These are phyloP conservation scores for Xylaria curta DNA, from an alignment of 495 filamentous ascomycete species.

Conservation along the genomic window DNA sequence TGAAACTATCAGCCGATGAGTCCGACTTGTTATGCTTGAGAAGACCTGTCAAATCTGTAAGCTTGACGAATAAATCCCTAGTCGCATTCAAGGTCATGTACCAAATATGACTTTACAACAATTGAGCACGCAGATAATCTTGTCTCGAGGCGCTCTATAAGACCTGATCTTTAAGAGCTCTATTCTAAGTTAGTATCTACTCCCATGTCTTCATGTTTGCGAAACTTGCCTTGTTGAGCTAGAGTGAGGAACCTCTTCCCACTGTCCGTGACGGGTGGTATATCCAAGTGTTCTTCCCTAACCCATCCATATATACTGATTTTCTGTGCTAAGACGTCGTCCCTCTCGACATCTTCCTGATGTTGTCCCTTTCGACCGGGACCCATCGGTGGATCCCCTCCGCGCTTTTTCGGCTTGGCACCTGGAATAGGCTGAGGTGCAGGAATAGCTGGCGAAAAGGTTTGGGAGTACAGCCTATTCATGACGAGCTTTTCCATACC, in stretches of 20 bases:
- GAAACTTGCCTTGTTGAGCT: slow-evolving; percentile 78
- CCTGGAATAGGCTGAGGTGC: slow-evolving; percentile 75
- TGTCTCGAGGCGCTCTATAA: slow-evolving; percentile 94
- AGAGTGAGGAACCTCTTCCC: slow-evolving; percentile 86
- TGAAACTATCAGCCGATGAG: slow-evolving; percentile 93
- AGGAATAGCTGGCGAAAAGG: slow-evolving; percentile 93
- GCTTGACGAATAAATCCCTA: slow-evolving; percentile 1
- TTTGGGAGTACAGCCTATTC: slow-evolving; percentile 96
- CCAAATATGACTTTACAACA: slow-evolving; percentile 99
- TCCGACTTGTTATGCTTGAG: slow-evolving; percentile 91
- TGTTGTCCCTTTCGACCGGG: slow-evolving; percentile 91
- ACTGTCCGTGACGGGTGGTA: slow-evolving; percentile 80
- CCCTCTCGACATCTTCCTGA: slow-evolving; percentile 96
- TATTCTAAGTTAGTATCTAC: slow-evolving; percentile 47
- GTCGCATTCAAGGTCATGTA: slow-evolving; percentile 43
- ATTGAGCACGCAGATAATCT: slow-evolving; percentile 97
- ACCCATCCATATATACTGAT: slow-evolving; percentile 97
- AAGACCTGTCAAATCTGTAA: slow-evolving; percentile 62
- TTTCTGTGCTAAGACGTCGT: slow-evolving; percentile 94
- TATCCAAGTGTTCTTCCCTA: slow-evolving; percentile 91
- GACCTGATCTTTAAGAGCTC: slow-evolving; percentile 95
- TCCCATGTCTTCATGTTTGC: neutral
- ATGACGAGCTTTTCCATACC: slow-evolving; percentile 99
- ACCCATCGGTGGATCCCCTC: slow-evolving; percentile 71
- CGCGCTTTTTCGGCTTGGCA: slow-evolving; percentile 71